Base-by-base conservation (phyloP, 2,329 filamentous ascomycete species). In the Aspergillus hortae region DNA sequence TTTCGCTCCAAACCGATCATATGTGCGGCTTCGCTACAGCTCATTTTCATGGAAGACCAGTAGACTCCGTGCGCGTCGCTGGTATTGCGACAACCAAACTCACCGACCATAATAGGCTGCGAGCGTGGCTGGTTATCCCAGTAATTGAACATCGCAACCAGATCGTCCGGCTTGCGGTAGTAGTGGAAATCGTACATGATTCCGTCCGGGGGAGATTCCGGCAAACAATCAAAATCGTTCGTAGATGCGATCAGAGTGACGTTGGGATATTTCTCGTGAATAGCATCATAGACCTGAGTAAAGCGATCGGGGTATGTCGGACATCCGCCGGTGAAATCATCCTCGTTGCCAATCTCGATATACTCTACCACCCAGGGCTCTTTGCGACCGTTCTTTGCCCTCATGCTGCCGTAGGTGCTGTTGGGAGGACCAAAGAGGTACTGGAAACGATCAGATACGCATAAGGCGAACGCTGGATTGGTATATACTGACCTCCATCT, bases 281-380 rank as follows among this genome's bases (percentile, higher is more conserved):
- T 82, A 4, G 83, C 82, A 23, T 82, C 66, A 55, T 83, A 74
- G 67, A 87, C 85, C 61, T 77, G 72, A 9, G 76, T 76, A 62
- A 85, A 84, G 11, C 85, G 80, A 58, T 81, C 71, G 1, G 75
- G 68, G 68, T 80, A 83, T 1, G 77, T 78, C 0, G 62, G 60
- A 2, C 75, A 72, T 4, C 77, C 78, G 9, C 79, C 78, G 4
- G 76, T 77, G 7, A 85, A 77, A 71, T 81, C 80, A 56, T 88
- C 85, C 63, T 88, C 85, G 63, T 88, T 88, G 46, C 85, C 85
- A 36, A 87, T 72, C 66, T 87, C 84, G 50, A 88, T 79, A 56
- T 80, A 84, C 10, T 78, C 69, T 25, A 88, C 72, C 35, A 68
- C 68, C 70, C 81, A 87, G 0, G 85, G 84, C 49, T 81, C 73